Conservation (phyloP, 305 asterid species). For the Solanum hybrid region DNA sequence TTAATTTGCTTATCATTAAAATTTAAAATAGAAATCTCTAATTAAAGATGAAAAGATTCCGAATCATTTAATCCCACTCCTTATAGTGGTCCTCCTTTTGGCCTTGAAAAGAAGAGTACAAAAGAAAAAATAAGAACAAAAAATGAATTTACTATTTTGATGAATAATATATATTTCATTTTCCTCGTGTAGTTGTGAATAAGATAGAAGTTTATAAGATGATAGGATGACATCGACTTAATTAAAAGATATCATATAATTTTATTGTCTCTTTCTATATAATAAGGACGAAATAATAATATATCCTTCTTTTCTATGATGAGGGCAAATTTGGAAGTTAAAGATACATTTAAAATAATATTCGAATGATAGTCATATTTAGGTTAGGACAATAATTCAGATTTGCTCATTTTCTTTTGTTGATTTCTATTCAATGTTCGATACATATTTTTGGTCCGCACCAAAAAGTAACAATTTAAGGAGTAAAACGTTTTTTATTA, state of each 20-base stretch:
- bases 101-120: not conserved
- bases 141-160: not conserved
- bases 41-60: fast-evolving
- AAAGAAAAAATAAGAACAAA: not conserved
- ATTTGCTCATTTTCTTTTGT: not conserved
- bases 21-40: not conserved
- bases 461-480: not conserved
- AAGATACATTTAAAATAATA: not conserved
- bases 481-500: not conserved
- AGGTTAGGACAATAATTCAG: not conserved
- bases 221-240: not conserved
- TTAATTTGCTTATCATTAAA: not conserved
- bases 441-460: not conserved
- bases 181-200: not conserved
- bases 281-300: not conserved
- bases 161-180: not conserved
- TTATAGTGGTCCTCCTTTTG: not conserved
- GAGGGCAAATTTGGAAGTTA: not conserved
- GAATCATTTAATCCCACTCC: not conserved
- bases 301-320: not conserved
- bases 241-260: not conserved
- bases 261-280: not conserved
- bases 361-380: not conserved
- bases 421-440: not conserved
- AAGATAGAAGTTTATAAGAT: not conserved